These are phyloP conservation scores for Populus hybrid DNA, from an alignment of 441 rosid species.

Conservation along the genomic window DNA sequence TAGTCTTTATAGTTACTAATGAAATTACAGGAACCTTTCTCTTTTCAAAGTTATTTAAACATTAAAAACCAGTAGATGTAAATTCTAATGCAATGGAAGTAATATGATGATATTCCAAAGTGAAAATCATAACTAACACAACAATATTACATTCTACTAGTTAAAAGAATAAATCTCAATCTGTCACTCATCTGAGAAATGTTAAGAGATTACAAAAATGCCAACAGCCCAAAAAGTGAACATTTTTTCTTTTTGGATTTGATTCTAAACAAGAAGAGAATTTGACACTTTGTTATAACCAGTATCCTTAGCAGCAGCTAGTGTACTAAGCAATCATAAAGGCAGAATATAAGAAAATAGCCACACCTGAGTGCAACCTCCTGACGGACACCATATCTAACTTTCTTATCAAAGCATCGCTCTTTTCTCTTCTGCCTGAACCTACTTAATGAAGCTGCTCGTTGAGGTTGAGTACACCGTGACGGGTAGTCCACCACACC, in stretches of 20 bases:
- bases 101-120: neutral
- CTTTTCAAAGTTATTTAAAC: neutral
- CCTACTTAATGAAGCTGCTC: slow-evolving; percentile 84
- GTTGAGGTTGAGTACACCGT: slow-evolving; percentile 69
- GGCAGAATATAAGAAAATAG: neutral
- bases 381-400: slow-evolving; percentile 91
- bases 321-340: neutral
- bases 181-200: neutral
- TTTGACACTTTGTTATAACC: neutral
- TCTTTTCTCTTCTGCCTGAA: slow-evolving; percentile 93
- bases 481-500: slow-evolving; percentile 54
- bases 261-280: neutral
- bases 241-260: neutral
- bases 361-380: slow-evolving; percentile 91
- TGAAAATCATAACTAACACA: neutral
- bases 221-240: neutral
- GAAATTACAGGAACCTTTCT: neutral
- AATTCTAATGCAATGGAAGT: neutral
- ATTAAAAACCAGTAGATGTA: neutral
- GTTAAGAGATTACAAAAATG: neutral
- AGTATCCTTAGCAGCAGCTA: neutral
- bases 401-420: slow-evolving; percentile 91
- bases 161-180: neutral
- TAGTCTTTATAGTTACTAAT: neutral
- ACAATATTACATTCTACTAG: neutral